Base-by-base conservation (phyloP, 164 flowering plant species). In the Sedum album region DNA sequence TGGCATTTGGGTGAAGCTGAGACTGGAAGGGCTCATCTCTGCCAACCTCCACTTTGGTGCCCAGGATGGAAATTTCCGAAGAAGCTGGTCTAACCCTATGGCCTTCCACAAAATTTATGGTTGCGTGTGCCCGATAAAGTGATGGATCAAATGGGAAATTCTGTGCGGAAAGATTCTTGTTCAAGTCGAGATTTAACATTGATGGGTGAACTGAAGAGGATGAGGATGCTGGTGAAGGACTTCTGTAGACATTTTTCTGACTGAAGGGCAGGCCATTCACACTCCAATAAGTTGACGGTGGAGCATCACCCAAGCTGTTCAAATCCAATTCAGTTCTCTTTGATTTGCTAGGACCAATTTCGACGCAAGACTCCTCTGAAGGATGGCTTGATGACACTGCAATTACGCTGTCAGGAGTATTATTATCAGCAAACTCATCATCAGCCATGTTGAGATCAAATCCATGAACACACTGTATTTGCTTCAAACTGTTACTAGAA, bases 391-490 rank as follows among this genome's bases (percentile, higher is more conserved):
- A 80, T 53, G 83, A 80, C 6, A 38, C 69, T 10, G 78, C 79
- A 33, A 73, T 60, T 48, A 79, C 76, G 71, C 78, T 82, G 18
- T 51, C 81, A 6, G 72, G 14, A 14, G 68, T 53, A 14, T 23
- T 53, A 14, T 23, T 42, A 67, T 74, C 77, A n/a, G 53, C 31
- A 15, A 15, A 68, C 30, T 68, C 85, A 72, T 69, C 78, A 51
- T 82, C 96, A 55, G 84, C 82, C 62, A 88, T 80, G 74, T 91
- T 91, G 63, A 94, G 87, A 81, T 94, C 98, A 68, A 94, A 31
- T 35, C 81, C 85, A 66, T 84, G 91, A 66, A 66, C 73, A 39
- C 74, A 68, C 30, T 65, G 78, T 71, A 78, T 78, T 68, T 79
- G 79, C 75, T 79, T 82, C 44, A 81, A 75, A 70, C 82, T 73